Base-by-base conservation (phyloP, 331 rosid genomes). In the Erythrophleum ivorense region DNA sequence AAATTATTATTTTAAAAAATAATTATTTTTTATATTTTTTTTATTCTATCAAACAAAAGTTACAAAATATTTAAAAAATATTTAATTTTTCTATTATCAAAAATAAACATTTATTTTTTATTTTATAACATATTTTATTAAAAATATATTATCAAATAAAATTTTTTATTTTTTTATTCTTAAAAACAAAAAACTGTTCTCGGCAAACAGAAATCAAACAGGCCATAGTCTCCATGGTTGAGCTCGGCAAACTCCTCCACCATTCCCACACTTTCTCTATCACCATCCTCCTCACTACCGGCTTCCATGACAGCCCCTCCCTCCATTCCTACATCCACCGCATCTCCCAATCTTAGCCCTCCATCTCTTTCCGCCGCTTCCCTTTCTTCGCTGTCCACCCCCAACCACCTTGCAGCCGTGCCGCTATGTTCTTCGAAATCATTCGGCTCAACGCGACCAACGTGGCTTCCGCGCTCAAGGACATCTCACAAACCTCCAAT, bases 231-330 rank as follows among this genome's bases (percentile, higher is more conserved):
- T 55, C 62, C 62, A 55, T 55, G 62, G 62, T 55, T 3, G 62
- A 55, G 29, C 11, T 55, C 2, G 31, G 72, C 78, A 77, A 80
- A 66, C 81, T 86, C 38, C 60, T 19, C 18, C 83, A 33, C 16
- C 62, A 65, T 68, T 1, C 24, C 71, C 36, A 83, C 71, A 70
- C 58, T 58, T 86, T 72, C 83, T 77, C 83, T n/a, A 38, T 86
- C 62, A 76, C 63, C 66, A 71, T 87, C 77, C 76, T 87, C 83
- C 77, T 81, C 84, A 55, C 84, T 60, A 52, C 84, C 19, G 86
- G 86, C 16, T 0, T 15, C 3, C 0, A 8, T 18, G 55, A 86
- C 74, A 34, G 19, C 2, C 77, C 87, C 2, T 54, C 60, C 55
- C 48, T 84, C 11, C 18, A 79, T 41, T 48, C 80, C 50, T 84